Evolutionary conservation across 2,329 filamentous ascomycete genomes (phyloP).

Genomic region (Claviceps quebecensis): DNA sequence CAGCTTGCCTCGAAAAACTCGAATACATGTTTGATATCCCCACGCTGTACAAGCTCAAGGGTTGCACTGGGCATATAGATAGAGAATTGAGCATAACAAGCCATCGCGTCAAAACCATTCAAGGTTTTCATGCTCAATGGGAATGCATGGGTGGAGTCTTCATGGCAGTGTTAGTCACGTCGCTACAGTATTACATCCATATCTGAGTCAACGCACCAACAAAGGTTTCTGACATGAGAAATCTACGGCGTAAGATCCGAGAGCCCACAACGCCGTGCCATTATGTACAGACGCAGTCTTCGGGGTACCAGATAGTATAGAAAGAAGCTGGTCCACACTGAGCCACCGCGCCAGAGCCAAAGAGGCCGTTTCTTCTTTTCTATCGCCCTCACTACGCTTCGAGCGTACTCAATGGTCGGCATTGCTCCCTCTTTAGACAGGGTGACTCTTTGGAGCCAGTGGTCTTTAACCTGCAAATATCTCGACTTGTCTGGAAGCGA

Average conservation of each 20-base stretch:
- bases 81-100: no score
- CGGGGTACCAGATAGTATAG: conserved; percentile 8
- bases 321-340: conserved; percentile 10
- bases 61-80: no score
- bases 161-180: no score
- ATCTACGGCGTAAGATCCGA: neutral
- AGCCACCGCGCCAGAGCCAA: conserved; percentile 9
- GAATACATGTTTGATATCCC: no score
- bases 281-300: neutral
- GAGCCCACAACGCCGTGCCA: neutral
- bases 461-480: conserved; percentile 5
- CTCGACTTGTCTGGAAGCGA: conserved; percentile 6
- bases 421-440: conserved; percentile 4
- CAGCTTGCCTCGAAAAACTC: neutral
- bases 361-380: conserved; percentile 6
- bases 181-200: no score
- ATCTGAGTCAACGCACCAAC: neutral
- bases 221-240: neutral
- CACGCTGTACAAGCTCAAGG: no score
- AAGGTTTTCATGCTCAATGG: no score
- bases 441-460: conserved; percentile 6
- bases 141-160: no score
- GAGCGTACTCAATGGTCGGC: conserved; percentile 8
- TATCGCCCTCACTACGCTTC: conserved; percentile 7
- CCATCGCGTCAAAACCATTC: no score